Evolutionary conservation across 192 early-diverging fungal genomes (phyloP), one percentile per base, ranked within the genome.

Genomic region (Paraglomus brasilianum): DNA sequence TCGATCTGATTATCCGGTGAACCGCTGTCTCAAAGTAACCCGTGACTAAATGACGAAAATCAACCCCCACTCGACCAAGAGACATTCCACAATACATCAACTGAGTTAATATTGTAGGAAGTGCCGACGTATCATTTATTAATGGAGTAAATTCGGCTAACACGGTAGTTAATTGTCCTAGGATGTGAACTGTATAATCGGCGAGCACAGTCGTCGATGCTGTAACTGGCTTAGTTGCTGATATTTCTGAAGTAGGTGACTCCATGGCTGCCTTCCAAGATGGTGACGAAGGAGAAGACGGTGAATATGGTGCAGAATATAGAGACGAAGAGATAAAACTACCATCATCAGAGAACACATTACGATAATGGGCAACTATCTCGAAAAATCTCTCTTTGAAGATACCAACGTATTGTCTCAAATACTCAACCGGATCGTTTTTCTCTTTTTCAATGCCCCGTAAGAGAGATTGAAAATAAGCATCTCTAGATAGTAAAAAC

Each of bases 81-180:
- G 89, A 90, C 78, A 91, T 81, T 39, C 91, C 91, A 70, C 86
- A 90, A 66, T 94, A 94, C 85, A 91, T 90, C 11, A 88, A 78
- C 56, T 94, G 91, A 2, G 88, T 88, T 49, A 87, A 70, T 24
- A 93, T 63, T 0, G 88, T 89, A 0, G 81, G 79, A 24, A 90
- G 61, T 2, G 80, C 73, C 11, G 87, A 79, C 1, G 83, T 86
- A 50, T 91, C 88, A 14, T 76, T 72, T 45, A 93, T 79, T n/a
- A 78, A 62, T 43, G 83, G 80, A 5, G 89, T 76, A 74, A 90
- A 93, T 51, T 89, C 88, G 0, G 87, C 74, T 30, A 93, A 78
- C 40, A 91, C 74, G 66, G 71, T 73, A 69, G 43, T 79, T 70
- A 14, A 78, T 83, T 30, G 81, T 73, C 64, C 81, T 78, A 41